phyloP scores from a whole-genome alignment of 768 basidiomycete species.

The Ramaria sp. region DNA sequence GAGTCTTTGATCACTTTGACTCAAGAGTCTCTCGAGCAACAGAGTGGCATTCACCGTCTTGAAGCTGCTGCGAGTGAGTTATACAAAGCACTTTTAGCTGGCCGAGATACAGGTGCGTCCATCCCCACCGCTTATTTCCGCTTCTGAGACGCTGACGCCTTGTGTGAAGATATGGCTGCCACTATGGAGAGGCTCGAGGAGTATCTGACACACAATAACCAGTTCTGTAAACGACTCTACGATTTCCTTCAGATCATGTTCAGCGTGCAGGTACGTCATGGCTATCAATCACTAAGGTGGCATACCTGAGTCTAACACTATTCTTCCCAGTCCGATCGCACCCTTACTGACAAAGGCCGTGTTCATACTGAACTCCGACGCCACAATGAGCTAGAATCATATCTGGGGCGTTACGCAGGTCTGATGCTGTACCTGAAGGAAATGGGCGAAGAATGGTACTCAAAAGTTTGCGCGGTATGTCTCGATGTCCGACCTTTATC shows the following conservation, averaged over 20 bases:
- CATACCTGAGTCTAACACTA: not conserved
- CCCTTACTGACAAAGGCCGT: constrained; percentile 28
- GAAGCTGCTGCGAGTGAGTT: constrained; percentile 78
- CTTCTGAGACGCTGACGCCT: constrained; percentile 11
- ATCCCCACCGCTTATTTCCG: not conserved
- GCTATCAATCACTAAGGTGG: not conserved
- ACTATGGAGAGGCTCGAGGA: constrained; percentile 89
- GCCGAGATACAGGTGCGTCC: constrained; percentile 71
- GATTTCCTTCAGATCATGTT: constrained; percentile 91
- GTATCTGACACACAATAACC: constrained; percentile 79
- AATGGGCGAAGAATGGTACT: constrained; percentile 87
- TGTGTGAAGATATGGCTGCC: constrained; percentile 77
- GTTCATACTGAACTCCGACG: constrained; percentile 29
- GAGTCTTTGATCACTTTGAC: constrained; percentile 65
- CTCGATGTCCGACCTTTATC: not conserved
- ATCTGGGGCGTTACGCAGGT: constrained; percentile 82
- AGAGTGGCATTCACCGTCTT: constrained; percentile 60
- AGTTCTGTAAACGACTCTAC: constrained; percentile 86
- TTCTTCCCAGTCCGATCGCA: constrained; percentile 23
- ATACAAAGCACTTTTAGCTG: constrained; percentile 92
- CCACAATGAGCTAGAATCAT: constrained; percentile 69
- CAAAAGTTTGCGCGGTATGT: constrained; percentile 81
- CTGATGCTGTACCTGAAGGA: constrained; percentile 90
- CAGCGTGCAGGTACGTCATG: constrained; percentile 64
- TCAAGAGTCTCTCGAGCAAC: constrained; percentile 82